Conservation (phyloP, 202 grass and related monocot genomes). For the Carex sylvatica region DNA sequence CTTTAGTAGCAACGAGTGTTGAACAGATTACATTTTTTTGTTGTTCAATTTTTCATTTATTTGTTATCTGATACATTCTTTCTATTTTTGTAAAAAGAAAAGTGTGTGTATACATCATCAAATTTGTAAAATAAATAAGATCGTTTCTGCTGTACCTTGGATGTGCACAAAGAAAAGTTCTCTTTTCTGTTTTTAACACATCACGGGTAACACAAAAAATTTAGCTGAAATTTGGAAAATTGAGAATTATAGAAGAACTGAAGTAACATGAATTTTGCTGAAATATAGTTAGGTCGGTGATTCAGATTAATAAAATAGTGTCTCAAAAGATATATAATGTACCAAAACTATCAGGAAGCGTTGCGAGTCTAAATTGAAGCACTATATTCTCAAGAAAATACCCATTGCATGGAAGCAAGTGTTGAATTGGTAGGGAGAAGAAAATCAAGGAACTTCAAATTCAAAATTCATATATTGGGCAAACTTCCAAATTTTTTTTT, state of each 20-base stretch:
- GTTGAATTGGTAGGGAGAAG: too few species aligned
- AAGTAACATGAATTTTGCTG: neutral
- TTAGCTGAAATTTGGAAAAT: neutral
- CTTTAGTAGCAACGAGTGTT: conserved; percentile 67
- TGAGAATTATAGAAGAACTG: neutral
- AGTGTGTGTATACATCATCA: neutral
- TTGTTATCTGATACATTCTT: neutral
- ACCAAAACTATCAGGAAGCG: too few species aligned
- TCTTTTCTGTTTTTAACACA: neutral
- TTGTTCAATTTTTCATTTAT: neutral
- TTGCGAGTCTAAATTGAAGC: too few species aligned
- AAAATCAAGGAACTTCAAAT: too few species aligned
- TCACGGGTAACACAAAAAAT: neutral
- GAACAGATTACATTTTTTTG: conserved; percentile 18
- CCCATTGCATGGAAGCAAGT: too few species aligned
- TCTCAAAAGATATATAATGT: too few species aligned
- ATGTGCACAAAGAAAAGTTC: neutral
- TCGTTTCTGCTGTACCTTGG: neutral
- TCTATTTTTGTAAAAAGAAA: neutral
- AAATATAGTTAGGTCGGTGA: too few species aligned
- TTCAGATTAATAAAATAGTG: too few species aligned
- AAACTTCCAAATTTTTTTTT: too few species aligned
- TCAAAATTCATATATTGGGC: too few species aligned
- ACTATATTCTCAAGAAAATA: too few species aligned
- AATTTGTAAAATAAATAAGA: neutral